Evolutionary conservation across 345 rosid species (phyloP).

Genomic region (Cochlearia excelsa): DNA sequence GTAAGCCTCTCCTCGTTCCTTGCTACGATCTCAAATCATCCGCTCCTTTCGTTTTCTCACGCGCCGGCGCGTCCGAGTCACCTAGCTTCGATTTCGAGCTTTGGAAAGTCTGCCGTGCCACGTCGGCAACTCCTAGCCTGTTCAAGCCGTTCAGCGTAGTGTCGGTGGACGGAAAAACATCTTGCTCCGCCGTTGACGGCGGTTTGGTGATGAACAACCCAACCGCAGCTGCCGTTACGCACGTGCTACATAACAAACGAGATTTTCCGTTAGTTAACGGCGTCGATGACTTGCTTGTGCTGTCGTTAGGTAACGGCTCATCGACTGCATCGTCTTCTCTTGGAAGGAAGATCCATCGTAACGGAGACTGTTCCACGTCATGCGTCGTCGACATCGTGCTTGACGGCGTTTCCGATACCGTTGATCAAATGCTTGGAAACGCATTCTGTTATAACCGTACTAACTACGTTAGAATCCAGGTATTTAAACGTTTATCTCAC

Average conservation of each 20-base stretch:
- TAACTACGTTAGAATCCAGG: conserved; percentile 98
- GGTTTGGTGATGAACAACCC: conserved; percentile 98
- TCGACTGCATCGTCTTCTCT: conserved; percentile 26
- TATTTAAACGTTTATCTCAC: conserved; percentile 14
- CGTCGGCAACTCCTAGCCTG: conserved; percentile 76
- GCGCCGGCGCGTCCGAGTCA: conserved; percentile 91
- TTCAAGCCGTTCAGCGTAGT: conserved; percentile 69
- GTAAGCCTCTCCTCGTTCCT: conserved; percentile 93
- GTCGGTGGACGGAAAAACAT: conserved; percentile 80
- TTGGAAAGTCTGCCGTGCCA: conserved; percentile 90
- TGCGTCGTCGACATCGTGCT: conserved; percentile 69
- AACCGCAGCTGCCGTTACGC: conserved; percentile 87
- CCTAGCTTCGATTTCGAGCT: conserved; percentile 88
- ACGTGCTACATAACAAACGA: conserved; percentile 92
- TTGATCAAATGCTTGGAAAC: conserved; percentile 94
- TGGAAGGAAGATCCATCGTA: conserved; percentile 39
- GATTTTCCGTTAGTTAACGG: conserved; percentile 81
- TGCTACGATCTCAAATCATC: conserved; percentile 90
- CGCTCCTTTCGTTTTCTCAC: conserved; percentile 96
- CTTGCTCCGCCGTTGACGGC: conserved; percentile 82
- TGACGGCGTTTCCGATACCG: conserved; percentile 88
- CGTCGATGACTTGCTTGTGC: conserved; percentile 81
- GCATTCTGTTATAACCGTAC: conserved; percentile 91
- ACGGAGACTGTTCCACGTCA: conserved; percentile 70
- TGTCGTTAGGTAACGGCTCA: conserved; percentile 83